A percentile compares a stretch with the other conserved stretches of the same genome.
Conservation (phyloP, 1,284 basidiomycete species). For the Sanghuangporus sanghuang region DNA sequence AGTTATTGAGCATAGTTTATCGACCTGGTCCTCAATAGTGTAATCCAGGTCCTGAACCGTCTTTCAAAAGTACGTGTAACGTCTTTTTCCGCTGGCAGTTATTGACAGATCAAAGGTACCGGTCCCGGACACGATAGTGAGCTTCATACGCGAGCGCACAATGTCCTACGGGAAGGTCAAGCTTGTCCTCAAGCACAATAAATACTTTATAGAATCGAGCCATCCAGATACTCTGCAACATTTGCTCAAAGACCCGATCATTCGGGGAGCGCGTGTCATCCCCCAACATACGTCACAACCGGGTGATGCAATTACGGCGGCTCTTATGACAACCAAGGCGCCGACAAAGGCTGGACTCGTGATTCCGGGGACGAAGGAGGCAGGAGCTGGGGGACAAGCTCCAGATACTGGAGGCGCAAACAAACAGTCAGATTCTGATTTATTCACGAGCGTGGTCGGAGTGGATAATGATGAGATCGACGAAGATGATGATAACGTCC, state of each 20-base stretch:
- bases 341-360: conserved; percentile 76
- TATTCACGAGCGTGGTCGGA: conserved; percentile 90
- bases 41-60: conserved; percentile 70
- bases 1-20: conserved; percentile 31
- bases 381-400: conserved; percentile 56
- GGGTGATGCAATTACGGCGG: conserved; percentile 69
- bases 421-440: conserved; percentile 55
- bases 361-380: conserved; percentile 80
- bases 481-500: conserved; percentile 11
- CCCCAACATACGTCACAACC: conserved; percentile 36
- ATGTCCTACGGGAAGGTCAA: conserved; percentile 96
- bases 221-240: conserved; percentile 88
- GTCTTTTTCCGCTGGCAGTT: neutral
- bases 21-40: conserved; percentile 21
- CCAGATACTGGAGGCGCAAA: conserved; percentile 33
- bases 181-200: conserved; percentile 94
- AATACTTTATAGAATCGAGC: conserved; percentile 90
- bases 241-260: conserved; percentile 80
- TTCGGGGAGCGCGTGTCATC: conserved; percentile 76
- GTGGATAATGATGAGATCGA: conserved; percentile 71
- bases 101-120: conserved; percentile 57
- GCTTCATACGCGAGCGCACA: conserved; percentile 87
- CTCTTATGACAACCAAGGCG: conserved; percentile 80
- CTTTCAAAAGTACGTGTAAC: conserved; percentile 66
- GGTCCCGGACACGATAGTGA: conserved; percentile 77